Base-by-base conservation (phyloP, 148 eudicot species). In the Rhododendron mucronatum region DNA sequence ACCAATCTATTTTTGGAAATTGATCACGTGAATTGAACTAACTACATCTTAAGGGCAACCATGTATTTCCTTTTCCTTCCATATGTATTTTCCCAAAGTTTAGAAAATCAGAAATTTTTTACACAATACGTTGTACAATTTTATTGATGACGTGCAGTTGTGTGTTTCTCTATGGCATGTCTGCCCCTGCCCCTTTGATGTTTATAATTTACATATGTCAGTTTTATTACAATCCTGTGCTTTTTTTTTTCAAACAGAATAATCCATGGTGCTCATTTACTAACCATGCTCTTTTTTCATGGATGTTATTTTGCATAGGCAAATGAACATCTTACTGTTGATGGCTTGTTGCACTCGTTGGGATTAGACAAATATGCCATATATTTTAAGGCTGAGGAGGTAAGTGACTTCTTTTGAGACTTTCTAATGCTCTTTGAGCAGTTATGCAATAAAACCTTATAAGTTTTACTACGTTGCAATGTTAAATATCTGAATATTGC, bases 331-430 rank as follows among this genome's bases (percentile, higher is more conserved):
- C 85, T 69, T 71, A 90, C 95, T 37, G 93, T 97, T 86, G 98
- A 95, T 33, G 85, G 95, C 86, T 93, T 94, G 69, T 90, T 97
- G 93, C 92, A 82, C 28, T 90, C 93, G 30, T 84, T 97, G 87
- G 96, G 94, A 81, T 90, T 97, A 90, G 98, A 94, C 23, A 94
- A 93, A 83, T 97, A 90, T 78, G 77, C 90, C 44, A 91, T 94
- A 47, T 69, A 53, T 88, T 95, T 97, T 90, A 95, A 95, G 91
- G 96, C 93, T 57, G 99, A 97, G 90, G 98, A 95, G 91, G 99
- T 95, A 90, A 14, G 92, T 86, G 55, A 74, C 12, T 44, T 75
- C 63, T 37, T 8, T 67, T 26, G 47, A 3, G 65, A 20, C 85
- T 59, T 65, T 45, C 30, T 28, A 51, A 47, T 87, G 63, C 82